Base-by-base conservation (phyloP, 169 alveolate species). In the Plasmodium falciparum region DNA sequence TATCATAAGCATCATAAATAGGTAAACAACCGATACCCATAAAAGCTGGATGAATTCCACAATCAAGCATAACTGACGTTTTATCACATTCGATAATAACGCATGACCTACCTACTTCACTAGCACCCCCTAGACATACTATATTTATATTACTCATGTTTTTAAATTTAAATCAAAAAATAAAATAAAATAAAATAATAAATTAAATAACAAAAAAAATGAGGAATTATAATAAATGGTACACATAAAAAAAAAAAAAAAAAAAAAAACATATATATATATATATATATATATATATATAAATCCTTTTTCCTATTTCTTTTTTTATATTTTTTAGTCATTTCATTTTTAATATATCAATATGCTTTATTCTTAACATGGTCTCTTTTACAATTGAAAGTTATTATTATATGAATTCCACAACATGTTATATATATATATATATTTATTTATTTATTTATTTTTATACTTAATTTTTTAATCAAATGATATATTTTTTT, bases 41-140 rank as follows among this genome's bases (percentile, higher is more conserved):
- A 26, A 96, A 95, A 12, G 99, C 99, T 17, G 99, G 99, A 88
- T 99, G 99, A 4, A 98, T 95, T 11, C 99, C 99, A 89, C 99
- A 98, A 93, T 99, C 99, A 86, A 99, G 96, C 99, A 99, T 97
- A 39, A 99, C 97, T 50, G 98, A 95, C 65, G 95, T 94, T 17
- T 97, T 98, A 72, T 96, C 97, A 89, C 95, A 97, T 88, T 97
- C 95, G 54, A 97, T 94, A 20, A 97, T 93, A 11, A 99, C 99
- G 74, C 99, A 99, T 3, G 99, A 98, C 26, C 99, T 95, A 62
- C 95, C 99, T 95, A 91, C 99, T 96, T 73, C 99, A 96, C 97
- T 97, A 12, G 98, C 99, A 1, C 98, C 98, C 45, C 99, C 99
- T 39, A 97, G 92, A 24, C 95, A 97, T 2, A 94, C 92, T n/a